Evolutionary conservation across 2,329 filamentous ascomycete genomes (phyloP).

Genomic region (Botryosphaeria dothidea): DNA sequence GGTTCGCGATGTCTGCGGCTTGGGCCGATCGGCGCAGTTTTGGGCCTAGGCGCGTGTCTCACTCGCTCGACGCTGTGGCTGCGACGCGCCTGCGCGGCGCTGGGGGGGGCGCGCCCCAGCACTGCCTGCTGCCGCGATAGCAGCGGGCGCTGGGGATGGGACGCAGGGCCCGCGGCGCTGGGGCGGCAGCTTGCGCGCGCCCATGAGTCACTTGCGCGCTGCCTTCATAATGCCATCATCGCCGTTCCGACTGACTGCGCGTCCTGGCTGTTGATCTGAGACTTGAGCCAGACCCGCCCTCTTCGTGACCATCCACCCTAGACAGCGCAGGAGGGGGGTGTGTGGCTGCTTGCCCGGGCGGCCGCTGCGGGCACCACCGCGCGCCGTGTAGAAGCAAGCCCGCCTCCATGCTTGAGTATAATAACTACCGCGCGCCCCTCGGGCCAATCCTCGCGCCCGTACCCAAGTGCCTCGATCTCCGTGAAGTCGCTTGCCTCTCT

Average conservation of each 20-base stretch:
- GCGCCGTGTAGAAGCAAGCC: background rate
- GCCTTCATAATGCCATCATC: conserved; percentile 16
- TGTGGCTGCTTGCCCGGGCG: background rate
- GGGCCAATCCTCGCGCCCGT: conserved; percentile 16
- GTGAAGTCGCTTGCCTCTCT: background rate
- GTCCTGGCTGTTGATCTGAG: conserved; percentile 17
- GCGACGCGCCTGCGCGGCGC: conserved; percentile 12
- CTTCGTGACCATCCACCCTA: conserved; percentile 13
- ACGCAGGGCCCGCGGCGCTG: conserved; percentile 7
- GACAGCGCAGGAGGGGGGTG: conserved; percentile 12
- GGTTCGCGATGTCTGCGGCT: conserved; percentile 11
- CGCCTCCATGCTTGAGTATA: background rate
- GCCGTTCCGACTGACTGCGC: conserved; percentile 4
- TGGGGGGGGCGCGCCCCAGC: background rate
- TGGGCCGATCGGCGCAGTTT: conserved; percentile 12
- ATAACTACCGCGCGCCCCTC: conserved; percentile 6
- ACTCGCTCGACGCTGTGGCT: conserved; percentile 4
- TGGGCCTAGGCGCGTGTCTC: conserved; percentile 16
- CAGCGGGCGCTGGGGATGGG: background rate
- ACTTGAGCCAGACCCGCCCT: conserved; percentile 12
- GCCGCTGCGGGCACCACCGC: conserved; percentile 6
- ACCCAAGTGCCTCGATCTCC: conserved; percentile 10
- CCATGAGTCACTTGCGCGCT: conserved; percentile 16
- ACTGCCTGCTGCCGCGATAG: conserved; percentile 6
- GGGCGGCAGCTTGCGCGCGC: conserved; percentile 12